Conservation (phyloP, 75 land plant species). For the Gnetum montanum region DNA sequence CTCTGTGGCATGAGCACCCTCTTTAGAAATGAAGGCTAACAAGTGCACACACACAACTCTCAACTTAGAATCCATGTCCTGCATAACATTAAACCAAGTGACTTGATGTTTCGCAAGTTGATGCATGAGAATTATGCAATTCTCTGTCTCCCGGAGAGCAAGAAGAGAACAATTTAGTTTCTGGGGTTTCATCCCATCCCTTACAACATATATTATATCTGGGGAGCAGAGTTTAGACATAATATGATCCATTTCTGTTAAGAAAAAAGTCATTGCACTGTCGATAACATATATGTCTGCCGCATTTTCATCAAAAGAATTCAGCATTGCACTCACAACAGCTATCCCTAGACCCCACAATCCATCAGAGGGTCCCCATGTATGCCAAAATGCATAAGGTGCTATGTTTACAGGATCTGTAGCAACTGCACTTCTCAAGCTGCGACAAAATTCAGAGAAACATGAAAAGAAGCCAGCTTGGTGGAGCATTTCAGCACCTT, state of each 20-base stretch:
- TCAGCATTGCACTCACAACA: constrained; percentile 53
- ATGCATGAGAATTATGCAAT: constrained; percentile 52
- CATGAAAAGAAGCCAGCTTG: constrained; percentile 40
- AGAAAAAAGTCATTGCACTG: constrained; percentile 39
- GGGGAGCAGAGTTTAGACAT: constrained; percentile 46
- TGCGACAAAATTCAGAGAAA: constrained; percentile 31
- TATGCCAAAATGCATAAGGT: constrained; percentile 17
- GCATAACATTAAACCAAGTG: constrained; percentile 47
- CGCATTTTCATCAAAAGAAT: constrained; percentile 46
- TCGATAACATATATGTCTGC: constrained; percentile 32
- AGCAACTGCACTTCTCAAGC: constrained; percentile 20
- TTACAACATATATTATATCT: constrained; percentile 36
- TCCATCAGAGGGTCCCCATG: constrained; percentile 21
- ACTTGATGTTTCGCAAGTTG: constrained; percentile 42
- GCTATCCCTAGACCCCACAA: constrained; percentile 72
- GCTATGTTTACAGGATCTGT: constrained; percentile 9
- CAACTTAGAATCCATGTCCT: constrained; percentile 39
- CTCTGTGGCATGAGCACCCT: constrained; percentile 28
- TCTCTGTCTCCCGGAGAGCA: constrained; percentile 51
- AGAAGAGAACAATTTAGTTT: constrained; percentile 36
- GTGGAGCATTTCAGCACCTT: constrained; percentile 80
- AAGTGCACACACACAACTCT: constrained; percentile 71
- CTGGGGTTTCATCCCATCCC: constrained; percentile 41
- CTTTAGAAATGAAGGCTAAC: constrained; percentile 69
- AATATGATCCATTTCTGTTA: constrained; percentile 54